Base-by-base conservation (phyloP, 352 stramenopile species). In the Phytophthora tubulina region DNA sequence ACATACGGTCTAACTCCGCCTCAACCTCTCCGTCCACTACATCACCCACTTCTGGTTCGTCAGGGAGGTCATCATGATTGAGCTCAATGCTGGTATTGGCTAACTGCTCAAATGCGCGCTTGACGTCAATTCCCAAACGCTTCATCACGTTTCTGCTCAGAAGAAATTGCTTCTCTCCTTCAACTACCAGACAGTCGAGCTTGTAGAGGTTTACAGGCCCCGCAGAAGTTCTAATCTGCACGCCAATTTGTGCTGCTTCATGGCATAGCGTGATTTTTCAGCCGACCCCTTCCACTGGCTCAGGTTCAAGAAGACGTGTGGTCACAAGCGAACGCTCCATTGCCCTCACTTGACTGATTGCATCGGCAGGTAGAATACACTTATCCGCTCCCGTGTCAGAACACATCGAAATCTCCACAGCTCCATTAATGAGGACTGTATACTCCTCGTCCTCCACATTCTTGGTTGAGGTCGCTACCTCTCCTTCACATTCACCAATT, bases 41-140 rank as follows among this genome's bases (percentile, higher is more conserved):
- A 0, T 15, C 36, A 36, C 49, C 50, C 27, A 67, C 36, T 36
- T 60, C 60, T 39, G 50, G 60, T 6, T 67, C 1, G 15, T 41
- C 49, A 31, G 60, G 60, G 3, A 54, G 21, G n/a, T 60, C 60
- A 32, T 55, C 60, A 6, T 58, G 17, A 21, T 21, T 21, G 21
- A 21, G 21, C 21, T 21, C 21, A 21, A 21, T 21, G 21, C 21
- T 21, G 0, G 46, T 67, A 35, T 58, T 58, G 5, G 49, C 64
- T 45, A 72, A 45, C 57, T 67, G 49, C 27, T 61, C 49, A 32
- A 73, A 57, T 27, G 54, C 41, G 4, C 55, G 32, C n/a, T 73
- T 59, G 11, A 63, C 44, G 57, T 73, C 65, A 42, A 73, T 73
- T 17, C 50, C 56, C 9, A 67, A 44, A 7, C 36, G 35, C 21